Percentiles rank a stretch among this genome's conserved stretches.
phyloP scores from a whole-genome alignment of 768 basidiomycete species.

The Nidularia pulvinata region DNA sequence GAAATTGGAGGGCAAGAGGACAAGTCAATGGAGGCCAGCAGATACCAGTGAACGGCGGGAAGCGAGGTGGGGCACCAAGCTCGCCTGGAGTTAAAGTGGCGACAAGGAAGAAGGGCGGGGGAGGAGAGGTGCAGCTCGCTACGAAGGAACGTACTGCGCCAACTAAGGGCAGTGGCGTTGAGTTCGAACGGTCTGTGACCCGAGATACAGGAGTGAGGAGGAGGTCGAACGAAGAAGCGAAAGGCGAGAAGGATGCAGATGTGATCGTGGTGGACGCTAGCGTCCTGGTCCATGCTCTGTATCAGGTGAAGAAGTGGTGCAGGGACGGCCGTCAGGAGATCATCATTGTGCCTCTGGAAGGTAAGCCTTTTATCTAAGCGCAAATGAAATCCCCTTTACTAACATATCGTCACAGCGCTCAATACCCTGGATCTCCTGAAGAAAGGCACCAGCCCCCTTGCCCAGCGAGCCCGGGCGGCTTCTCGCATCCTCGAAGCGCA shows the following conservation, averaged over 20 bases:
- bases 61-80: constrained; percentile 23
- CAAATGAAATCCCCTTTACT: neutral
- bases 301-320: constrained; percentile 84
- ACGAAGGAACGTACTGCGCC: constrained; percentile 8
- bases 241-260: constrained; percentile 62
- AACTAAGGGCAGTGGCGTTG: constrained; percentile 14
- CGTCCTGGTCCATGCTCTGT: constrained; percentile 75
- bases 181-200: constrained; percentile 11
- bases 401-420: constrained; percentile 49
- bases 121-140: constrained; percentile 10
- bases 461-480: constrained; percentile 83
- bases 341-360: constrained; percentile 86
- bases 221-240: constrained; percentile 27
- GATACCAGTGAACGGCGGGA: constrained; percentile 14
- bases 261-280: constrained; percentile 81
- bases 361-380: constrained; percentile 35
- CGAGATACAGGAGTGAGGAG: constrained; percentile 16
- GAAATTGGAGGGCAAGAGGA: constrained; percentile 62
- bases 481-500: constrained; percentile 89
- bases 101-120: constrained; percentile 24
- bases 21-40: constrained; percentile 7
- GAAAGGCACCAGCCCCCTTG: constrained; percentile 80
- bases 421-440: constrained; percentile 93
- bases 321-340: constrained; percentile 75
- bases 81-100: constrained; percentile 26